Percentiles rank a stretch among this genome's conserved stretches.
Conservation (phyloP, 106 monocot genomes). For the Acorus gramineus region DNA sequence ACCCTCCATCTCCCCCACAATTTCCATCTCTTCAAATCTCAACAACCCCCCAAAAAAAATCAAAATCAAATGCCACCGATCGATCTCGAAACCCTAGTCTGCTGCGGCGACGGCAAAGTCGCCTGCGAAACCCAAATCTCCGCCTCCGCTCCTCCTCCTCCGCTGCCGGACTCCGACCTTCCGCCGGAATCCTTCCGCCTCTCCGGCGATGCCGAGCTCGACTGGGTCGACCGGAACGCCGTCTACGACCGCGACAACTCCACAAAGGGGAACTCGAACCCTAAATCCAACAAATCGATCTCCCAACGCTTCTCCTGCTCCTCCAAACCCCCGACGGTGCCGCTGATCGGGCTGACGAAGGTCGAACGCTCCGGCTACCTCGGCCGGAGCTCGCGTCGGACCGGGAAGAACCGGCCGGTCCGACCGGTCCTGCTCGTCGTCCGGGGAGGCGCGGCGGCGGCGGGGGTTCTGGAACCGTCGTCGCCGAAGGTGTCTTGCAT, state of each 20-base stretch:
- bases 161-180: constrained; percentile 17
- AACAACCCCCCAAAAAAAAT: no score
- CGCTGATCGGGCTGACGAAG: constrained; percentile 7
- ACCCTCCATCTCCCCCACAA: no score
- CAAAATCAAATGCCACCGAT: constrained; percentile 11
- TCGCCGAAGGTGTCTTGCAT: constrained; percentile 31
- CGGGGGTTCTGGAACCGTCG: constrained; percentile 9
- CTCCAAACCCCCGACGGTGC: neutral
- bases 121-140: constrained; percentile 5
- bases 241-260: constrained; percentile 30
- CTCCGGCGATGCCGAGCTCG: constrained; percentile 18
- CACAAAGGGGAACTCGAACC: constrained; percentile 26
- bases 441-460: neutral
- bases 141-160: neutral
- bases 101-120: constrained; percentile 9
- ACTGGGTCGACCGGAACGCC: constrained; percentile 28
- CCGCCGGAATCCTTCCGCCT: constrained; percentile 29
- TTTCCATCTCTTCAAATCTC: no score
- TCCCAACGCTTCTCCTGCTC: constrained; percentile 4
- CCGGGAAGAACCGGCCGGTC: neutral
- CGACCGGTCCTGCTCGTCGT: neutral
- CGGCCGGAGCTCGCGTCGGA: neutral
- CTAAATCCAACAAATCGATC: constrained; percentile 7
- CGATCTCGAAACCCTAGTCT: constrained; percentile 3
- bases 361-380: neutral